Evolutionary conservation across 2,329 filamentous ascomycete species (phyloP).

Genomic region (Aspergillus sp.): DNA sequence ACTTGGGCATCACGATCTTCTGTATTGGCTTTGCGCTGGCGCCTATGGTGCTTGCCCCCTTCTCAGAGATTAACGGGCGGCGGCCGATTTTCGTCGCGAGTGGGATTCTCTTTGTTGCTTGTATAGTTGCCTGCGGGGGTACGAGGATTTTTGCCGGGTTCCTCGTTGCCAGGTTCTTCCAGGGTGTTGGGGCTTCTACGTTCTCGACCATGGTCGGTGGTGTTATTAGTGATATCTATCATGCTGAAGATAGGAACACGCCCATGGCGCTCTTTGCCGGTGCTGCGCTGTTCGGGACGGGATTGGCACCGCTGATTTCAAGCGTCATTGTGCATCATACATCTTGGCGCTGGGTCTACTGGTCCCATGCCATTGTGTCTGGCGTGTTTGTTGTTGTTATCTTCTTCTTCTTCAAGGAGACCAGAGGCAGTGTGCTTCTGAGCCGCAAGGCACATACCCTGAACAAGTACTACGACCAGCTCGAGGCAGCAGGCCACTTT

Average conservation of each 20-base stretch:
- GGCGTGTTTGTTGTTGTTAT: conserved; percentile 64
- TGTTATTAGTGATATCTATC: conserved; percentile 83
- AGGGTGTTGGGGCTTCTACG: conserved; percentile 70
- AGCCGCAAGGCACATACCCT: conserved; percentile 70
- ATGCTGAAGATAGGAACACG: conserved; percentile 74
- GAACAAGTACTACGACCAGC: conserved; percentile 75
- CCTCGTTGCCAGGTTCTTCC: conserved; percentile 72
- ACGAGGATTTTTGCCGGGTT: conserved; percentile 70
- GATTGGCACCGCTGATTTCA: conserved; percentile 71
- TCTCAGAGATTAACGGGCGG: conserved; percentile 85
- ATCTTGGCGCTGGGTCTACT: conserved; percentile 85
- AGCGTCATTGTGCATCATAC: conserved; percentile 67
- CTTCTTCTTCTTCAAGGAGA: conserved; percentile 74
- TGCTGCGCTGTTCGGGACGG: conserved; percentile 74
- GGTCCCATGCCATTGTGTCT: conserved; percentile 74
- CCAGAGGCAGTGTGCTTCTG: conserved; percentile 75
- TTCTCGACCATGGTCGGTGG: conserved; percentile 93
- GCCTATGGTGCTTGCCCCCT: conserved; percentile 84
- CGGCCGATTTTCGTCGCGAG: conserved; percentile 77
- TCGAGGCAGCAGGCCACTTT: conserved; percentile 65
- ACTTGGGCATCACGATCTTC: conserved; percentile 77
- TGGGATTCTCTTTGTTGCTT: conserved; percentile 68
- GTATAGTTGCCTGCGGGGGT: conserved; percentile 71
- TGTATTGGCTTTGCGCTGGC: conserved; percentile 77
- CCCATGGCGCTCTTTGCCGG: conserved; percentile 91